phyloP scores from a whole-genome alignment of 78 protist genomes.

The Dictyostelium purpureum region DNA sequence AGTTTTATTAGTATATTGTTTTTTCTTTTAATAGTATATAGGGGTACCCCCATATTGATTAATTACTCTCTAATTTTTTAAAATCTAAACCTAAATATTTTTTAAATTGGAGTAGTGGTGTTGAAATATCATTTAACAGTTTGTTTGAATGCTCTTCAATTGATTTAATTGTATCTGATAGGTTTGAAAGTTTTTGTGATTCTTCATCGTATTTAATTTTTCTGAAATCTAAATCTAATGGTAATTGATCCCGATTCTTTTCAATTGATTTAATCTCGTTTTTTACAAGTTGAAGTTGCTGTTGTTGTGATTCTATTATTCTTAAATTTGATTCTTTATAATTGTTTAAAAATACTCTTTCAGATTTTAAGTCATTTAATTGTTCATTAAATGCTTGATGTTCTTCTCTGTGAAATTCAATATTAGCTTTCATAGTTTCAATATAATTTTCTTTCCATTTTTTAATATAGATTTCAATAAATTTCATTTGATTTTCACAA shows the following conservation, averaged over 20 bases:
- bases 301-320: neutral
- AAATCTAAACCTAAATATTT: conserved; percentile 21
- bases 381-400: neutral
- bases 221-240: neutral
- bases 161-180: neutral
- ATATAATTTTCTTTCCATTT: conserved; percentile 2
- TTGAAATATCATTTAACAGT: neutral
- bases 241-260: conserved; percentile 5
- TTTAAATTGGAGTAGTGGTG: neutral
- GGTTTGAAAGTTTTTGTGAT: neutral
- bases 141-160: neutral
- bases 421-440: neutral
- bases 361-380: neutral
- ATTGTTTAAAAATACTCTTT: neutral
- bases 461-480: neutral
- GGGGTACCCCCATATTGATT: too few species aligned
- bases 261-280: conserved; percentile 1
- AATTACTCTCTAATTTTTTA: neutral
- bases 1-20: too few species aligned
- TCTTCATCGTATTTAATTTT: neutral
- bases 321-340: neutral
- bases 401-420: neutral
- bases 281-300: neutral
- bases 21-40: too few species aligned
- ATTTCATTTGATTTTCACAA: neutral